Base-by-base conservation (phyloP, 2,329 filamentous ascomycete genomes). In the Chaetomiaceae sp. region DNA sequence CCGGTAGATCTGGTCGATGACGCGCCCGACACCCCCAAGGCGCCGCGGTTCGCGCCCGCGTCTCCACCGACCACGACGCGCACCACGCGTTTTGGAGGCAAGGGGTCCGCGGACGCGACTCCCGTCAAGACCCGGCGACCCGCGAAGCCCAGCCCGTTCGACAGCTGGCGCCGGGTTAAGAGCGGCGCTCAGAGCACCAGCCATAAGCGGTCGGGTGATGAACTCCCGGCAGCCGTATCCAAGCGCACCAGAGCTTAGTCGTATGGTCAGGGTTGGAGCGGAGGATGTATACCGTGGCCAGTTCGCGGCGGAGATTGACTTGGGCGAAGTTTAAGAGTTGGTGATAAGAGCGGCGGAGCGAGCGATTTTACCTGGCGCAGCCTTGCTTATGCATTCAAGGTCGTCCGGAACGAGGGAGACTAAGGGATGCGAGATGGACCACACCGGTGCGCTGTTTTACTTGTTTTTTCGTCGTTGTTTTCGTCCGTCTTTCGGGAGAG, bases 101-200 rank as follows among this genome's bases (percentile, higher is more conserved):
- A 75, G 67, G 68, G 74, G 45, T 55, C 60, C 24, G 65, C 67
- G 3, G 66, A 68, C 11, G 52, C 60, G 10, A 70, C 70, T 8
- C 69, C 74, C 1, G 56, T 68, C 52, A 74, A 69, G 54, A 48
- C 55, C 49, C 61, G 61, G 48, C 57, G 58, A 36, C 59, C 68
- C 49, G 49, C 56, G 49, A 58, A 64, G 53, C 68, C 67, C 47
- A 81, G 76, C 56, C 79, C 79, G 2, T 88, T 88, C 56, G 81
- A 85, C 56, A 72, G 72, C 32, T 88, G 83, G 83, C 76, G 71
- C 52, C 78, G 82, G 48, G 79, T 78, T 56, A 88, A 88, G 70
- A 68, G 65, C 56, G 60, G 68, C 63, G 42, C 53, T 22, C 48
- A 62, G n/a, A 56, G 61, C 26, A 63, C 63, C 50, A 68, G 69